Percentiles rank a stretch among this genome's conserved stretches.
phyloP scores from a whole-genome alignment of 2,329 filamentous ascomycete genomes.

The Periglandula ipomoeae region DNA sequence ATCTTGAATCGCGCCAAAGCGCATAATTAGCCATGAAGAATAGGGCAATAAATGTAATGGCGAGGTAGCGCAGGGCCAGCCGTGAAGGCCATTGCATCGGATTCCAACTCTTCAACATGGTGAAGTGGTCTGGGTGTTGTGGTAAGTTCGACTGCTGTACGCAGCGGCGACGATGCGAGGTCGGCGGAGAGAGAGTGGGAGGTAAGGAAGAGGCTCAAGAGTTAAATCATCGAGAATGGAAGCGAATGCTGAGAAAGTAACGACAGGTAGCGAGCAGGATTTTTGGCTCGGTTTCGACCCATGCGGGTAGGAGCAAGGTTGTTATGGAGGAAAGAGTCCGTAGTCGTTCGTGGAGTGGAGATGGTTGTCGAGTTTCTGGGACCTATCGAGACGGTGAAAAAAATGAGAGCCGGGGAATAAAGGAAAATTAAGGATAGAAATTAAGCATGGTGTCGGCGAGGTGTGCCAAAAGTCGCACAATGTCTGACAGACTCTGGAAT shows the following conservation, averaged over 20 bases:
- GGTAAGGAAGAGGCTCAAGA: not conserved
- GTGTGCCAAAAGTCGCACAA: too few relatives aligned
- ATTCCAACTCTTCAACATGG: slow-evolving; percentile 7
- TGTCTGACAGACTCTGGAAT: too few relatives aligned
- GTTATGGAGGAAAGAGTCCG: not conserved
- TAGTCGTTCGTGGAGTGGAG: not conserved
- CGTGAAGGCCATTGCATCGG: slow-evolving; percentile 17
- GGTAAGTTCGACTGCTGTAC: not conserved
- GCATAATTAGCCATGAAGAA: slow-evolving; percentile 20
- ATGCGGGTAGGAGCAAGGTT: not conserved
- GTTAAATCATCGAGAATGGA: not conserved
- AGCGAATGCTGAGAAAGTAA: not conserved
- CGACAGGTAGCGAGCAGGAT: not conserved
- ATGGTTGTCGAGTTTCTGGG: too few relatives aligned
- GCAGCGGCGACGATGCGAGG: not conserved
- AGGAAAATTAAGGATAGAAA: too few relatives aligned
- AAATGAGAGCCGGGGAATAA: too few relatives aligned
- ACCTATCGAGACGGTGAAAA: too few relatives aligned
- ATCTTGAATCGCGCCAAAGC: slow-evolving; percentile 20
- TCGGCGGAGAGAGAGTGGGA: not conserved
- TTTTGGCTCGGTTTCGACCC: not conserved
- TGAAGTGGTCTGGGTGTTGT: not conserved
- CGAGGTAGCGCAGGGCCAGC: slow-evolving; percentile 20
- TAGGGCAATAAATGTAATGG: slow-evolving; percentile 15
- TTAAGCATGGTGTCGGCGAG: too few relatives aligned